A percentile compares a stretch with the other conserved stretches of the same genome.
Evolutionary conservation across 768 basidiomycete genomes (phyloP).

Genomic region (Auriscalpium microsporum): DNA sequence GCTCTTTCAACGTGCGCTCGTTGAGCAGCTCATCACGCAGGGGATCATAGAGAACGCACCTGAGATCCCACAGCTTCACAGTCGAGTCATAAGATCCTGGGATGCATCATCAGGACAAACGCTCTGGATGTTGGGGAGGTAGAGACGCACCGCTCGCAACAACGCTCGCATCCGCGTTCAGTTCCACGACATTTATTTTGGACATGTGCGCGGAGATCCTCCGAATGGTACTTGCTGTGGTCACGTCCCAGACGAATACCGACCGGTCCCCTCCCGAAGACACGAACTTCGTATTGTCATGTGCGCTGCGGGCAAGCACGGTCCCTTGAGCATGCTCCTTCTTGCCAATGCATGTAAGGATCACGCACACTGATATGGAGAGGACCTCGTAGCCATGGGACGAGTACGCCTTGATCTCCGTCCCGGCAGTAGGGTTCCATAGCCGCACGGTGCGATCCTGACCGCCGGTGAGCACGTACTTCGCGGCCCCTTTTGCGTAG

Average conservation of each 20-base stretch:
- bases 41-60: conserved; percentile 36
- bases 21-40: background rate
- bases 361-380: conserved; percentile 74
- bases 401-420: conserved; percentile 85
- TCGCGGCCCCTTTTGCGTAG: conserved; percentile 82
- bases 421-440: conserved; percentile 82
- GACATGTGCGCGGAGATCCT: conserved; percentile 84
- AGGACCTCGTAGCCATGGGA: conserved; percentile 96
- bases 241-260: conserved; percentile 94
- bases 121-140: too few relatives aligned
- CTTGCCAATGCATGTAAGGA: background rate
- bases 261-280: conserved; percentile 91
- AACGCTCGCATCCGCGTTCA: conserved; percentile 81
- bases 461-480: conserved; percentile 89
- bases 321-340: background rate
- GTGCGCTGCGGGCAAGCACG: conserved; percentile 41
- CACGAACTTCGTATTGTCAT: conserved; percentile 91
- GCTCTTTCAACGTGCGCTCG: conserved; percentile 35
- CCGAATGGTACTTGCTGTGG: conserved; percentile 73
- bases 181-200: conserved; percentile 84
- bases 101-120: background rate
- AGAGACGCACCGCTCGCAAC: conserved; percentile 68
- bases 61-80: conserved; percentile 85
- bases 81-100: conserved; percentile 89
- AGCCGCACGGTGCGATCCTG: conserved; percentile 84